Percentiles rank a stretch among this genome's conserved stretches.
phyloP scores from a whole-genome alignment of 306 rosid genomes.

The Mucuna pruriens region DNA sequence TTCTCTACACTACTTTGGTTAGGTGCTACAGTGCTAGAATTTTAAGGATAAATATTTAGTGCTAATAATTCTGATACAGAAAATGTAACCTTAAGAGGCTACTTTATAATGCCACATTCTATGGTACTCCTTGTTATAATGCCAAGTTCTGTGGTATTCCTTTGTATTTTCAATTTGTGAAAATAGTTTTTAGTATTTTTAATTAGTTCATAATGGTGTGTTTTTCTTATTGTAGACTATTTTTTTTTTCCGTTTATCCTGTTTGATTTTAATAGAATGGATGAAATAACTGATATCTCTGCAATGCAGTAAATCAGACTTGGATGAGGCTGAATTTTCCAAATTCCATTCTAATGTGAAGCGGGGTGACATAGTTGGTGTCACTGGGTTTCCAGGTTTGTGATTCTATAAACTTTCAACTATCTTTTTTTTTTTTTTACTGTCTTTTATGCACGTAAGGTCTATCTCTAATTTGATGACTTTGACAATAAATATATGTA shows the following conservation, averaged over 20 bases:
- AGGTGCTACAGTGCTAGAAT: not conserved
- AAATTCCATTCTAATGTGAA: conserved; percentile 74
- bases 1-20: not conserved
- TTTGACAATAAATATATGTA: not conserved
- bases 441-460: not conserved
- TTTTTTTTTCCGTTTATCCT: not conserved
- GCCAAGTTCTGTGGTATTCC: not conserved
- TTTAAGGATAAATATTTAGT: not conserved
- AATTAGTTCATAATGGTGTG: not conserved
- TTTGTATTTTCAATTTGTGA: not conserved
- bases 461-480: conserved; percentile 11
- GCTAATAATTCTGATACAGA: not conserved
- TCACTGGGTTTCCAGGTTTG: conserved; percentile 84
- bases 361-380: conserved; percentile 87
- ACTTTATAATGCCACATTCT: not conserved
- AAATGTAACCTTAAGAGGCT: not conserved
- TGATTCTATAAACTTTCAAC: not conserved
- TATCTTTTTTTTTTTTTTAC: not conserved
- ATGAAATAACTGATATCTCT: conserved; percentile 34
- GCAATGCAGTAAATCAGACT: conserved; percentile 62
- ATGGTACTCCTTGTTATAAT: conserved; percentile 1
- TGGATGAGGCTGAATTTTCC: conserved; percentile 68
- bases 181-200: not conserved
- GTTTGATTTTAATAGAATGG: not conserved
- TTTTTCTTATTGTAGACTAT: not conserved